Conservation (phyloP, 2,329 filamentous ascomycete species). For the Microdochium trichocladiopsis region DNA sequence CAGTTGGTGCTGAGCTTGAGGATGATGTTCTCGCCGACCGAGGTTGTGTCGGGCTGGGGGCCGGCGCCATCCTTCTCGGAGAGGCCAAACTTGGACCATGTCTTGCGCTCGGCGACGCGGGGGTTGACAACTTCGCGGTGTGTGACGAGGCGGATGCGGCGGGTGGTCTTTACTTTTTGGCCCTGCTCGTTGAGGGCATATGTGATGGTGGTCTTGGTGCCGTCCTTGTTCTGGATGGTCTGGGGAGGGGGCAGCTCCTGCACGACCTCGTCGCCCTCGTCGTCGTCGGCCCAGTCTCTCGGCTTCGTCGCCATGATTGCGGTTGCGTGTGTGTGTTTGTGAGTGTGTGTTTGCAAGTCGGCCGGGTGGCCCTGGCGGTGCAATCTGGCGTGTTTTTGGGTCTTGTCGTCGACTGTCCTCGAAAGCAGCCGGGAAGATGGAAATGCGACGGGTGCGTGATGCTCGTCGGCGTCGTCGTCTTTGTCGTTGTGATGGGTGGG, state of each 20-base stretch:
- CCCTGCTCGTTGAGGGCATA: slow-evolving; percentile 87
- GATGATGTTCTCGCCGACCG: slow-evolving; percentile 94
- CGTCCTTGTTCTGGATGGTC: slow-evolving; percentile 95
- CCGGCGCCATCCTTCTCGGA: slow-evolving; percentile 80
- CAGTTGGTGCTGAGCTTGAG: slow-evolving; percentile 92
- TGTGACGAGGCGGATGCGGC: slow-evolving; percentile 86
- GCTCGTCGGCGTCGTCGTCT: too few species aligned
- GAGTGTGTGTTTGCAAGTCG: not conserved
- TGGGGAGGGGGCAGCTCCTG: slow-evolving; percentile 73
- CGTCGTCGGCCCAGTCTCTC: slow-evolving; percentile 90
- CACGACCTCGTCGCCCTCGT: slow-evolving; percentile 71
- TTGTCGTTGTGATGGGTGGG: too few species aligned
- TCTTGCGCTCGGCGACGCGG: slow-evolving; percentile 87
- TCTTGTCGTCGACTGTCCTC: not conserved
- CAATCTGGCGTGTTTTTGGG: not conserved
- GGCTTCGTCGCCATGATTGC: slow-evolving; percentile 1
- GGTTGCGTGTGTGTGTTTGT: not conserved
- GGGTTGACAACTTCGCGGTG: slow-evolving; percentile 94
- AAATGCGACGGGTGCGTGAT: too few species aligned
- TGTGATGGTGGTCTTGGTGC: slow-evolving; percentile 90
- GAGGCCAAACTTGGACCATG: slow-evolving; percentile 87
- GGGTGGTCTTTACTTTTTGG: slow-evolving; percentile 95
- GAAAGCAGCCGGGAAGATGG: too few species aligned
- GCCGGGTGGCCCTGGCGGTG: not conserved
- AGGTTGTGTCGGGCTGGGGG: slow-evolving; percentile 83